Evolutionary conservation across 192 early-diverging fungal species (phyloP).

Genomic region (Geranomyces variabilis): DNA sequence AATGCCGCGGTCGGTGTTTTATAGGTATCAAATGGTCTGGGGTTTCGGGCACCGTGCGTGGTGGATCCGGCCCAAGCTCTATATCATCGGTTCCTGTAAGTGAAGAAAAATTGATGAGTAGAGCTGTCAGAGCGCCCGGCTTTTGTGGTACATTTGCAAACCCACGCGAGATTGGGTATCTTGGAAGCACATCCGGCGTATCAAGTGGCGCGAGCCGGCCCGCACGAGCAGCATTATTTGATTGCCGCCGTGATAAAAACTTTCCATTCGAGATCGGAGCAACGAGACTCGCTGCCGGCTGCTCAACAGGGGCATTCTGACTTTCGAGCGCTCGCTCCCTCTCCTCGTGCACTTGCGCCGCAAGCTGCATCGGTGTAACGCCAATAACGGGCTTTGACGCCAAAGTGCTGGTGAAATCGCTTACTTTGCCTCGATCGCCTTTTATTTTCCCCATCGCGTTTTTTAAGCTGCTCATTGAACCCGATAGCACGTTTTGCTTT

Average conservation of each 20-base stretch:
- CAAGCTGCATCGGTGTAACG: background rate
- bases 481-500: background rate
- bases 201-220: background rate
- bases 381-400: background rate
- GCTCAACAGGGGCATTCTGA: background rate
- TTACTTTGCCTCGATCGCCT: background rate
- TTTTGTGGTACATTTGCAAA: too few species aligned
- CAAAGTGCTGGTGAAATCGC: background rate
- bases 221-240: too few species aligned
- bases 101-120: too few species aligned
- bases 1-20: background rate
- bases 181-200: slow-evolving; percentile 1
- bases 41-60: background rate
- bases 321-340: background rate
- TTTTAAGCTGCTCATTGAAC: slow-evolving; percentile 1
- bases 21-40: background rate
- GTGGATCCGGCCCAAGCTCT: background rate
- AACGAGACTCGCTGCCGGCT: too few species aligned
- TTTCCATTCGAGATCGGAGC: too few species aligned
- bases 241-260: too few species aligned
- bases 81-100: background rate
- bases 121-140: too few species aligned
- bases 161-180: background rate
- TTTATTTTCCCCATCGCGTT: background rate
- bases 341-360: background rate